phyloP scores from a whole-genome alignment of 2,329 filamentous ascomycete species.

The Pezicula rhizophila region DNA sequence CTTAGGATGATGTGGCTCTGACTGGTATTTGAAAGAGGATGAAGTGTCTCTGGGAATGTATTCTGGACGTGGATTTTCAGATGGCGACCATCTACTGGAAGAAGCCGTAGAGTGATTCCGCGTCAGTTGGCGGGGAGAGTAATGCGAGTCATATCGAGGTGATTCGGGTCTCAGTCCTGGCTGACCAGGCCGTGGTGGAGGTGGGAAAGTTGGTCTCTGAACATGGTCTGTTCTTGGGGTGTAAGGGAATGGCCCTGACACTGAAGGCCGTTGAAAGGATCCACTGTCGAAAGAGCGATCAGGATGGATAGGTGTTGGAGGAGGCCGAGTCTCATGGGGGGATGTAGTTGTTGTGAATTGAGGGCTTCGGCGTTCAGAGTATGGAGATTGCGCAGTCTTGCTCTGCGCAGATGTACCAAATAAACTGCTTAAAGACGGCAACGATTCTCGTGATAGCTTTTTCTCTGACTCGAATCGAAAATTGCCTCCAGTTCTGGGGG shows the following conservation, averaged over 20 bases:
- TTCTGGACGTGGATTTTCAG: slow-evolving; percentile 18
- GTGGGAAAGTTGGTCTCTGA: slow-evolving; percentile 20
- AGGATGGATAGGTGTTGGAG: slow-evolving; percentile 18
- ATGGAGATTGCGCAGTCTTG: slow-evolving; percentile 21
- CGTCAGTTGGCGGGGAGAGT: slow-evolving; percentile 9
- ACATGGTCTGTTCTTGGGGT: slow-evolving; percentile 17
- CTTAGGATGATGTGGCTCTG: slow-evolving; percentile 12
- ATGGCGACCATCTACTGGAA: slow-evolving; percentile 22
- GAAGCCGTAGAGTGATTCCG: slow-evolving; percentile 14
- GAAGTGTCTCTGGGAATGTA: slow-evolving; percentile 25
- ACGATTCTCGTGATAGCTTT: slow-evolving; percentile 21
- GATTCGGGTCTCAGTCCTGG: slow-evolving; percentile 19
- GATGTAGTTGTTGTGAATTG: slow-evolving; percentile 21
- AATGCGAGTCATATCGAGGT: slow-evolving; percentile 21
- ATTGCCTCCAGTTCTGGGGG: slow-evolving; percentile 16
- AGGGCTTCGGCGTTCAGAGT: slow-evolving; percentile 25
- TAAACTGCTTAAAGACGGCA: slow-evolving; percentile 28
- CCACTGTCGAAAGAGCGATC: slow-evolving; percentile 17
- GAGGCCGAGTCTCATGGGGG: slow-evolving; percentile 19
- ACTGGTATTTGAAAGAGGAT: slow-evolving; percentile 22
- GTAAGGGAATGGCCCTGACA: slow-evolving; percentile 14
- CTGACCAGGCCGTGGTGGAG: slow-evolving; percentile 15
- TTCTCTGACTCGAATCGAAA: slow-evolving; percentile 17
- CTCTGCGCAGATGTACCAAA: slow-evolving; percentile 19
- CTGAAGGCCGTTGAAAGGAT: slow-evolving; percentile 19